Percentiles rank a stretch among this genome's conserved stretches.
Conservation (phyloP, 805 yeast species). For the Maudiozyma saulgeensis region DNA sequence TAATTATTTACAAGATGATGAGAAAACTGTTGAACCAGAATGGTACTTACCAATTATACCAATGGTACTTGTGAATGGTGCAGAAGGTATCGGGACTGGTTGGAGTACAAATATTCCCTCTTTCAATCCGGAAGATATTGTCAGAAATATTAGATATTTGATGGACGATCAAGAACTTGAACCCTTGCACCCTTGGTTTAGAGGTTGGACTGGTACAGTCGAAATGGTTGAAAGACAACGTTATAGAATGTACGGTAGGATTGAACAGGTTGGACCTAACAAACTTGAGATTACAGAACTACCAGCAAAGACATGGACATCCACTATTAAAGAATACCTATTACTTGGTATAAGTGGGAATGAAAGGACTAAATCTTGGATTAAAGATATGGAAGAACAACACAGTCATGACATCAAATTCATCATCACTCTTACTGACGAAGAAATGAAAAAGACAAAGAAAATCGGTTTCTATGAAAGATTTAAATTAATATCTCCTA, state of each 20-base stretch:
- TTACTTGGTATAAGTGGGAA: conserved; percentile 64
- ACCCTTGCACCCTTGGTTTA: conserved; percentile 85
- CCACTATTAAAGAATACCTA: conserved; percentile 77
- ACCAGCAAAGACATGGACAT: conserved; percentile 90
- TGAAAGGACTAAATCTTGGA: conserved; percentile 74
- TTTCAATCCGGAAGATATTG: conserved; percentile 78
- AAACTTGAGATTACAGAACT: conserved; percentile 85
- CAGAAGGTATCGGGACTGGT: conserved; percentile 98
- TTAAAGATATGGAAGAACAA: conserved; percentile 90
- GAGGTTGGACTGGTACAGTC: conserved; percentile 87
- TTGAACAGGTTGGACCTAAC: conserved; percentile 70
- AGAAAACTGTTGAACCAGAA: conserved; percentile 86
- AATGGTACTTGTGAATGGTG: conserved; percentile 88
- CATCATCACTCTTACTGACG: conserved; percentile 60
- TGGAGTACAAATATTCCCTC: conserved; percentile 94
- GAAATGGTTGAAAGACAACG: conserved; percentile 56
- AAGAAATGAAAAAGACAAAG: conserved; percentile 75
- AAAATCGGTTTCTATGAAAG: conserved; percentile 72
- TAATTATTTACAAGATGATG: conserved; percentile 83
- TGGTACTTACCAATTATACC: conserved; percentile 94
- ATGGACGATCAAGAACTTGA: conserved; percentile 63
- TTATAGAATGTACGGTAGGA: conserved; percentile 67
- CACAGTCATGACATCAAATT: conserved; percentile 77
- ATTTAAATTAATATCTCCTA: conserved; percentile 63
- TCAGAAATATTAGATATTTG: conserved; percentile 58